A percentile compares a stretch with the other conserved stretches of the same genome.
phyloP scores from a whole-genome alignment of 495 filamentous ascomycete species.

The Rhypophila decipiens region DNA sequence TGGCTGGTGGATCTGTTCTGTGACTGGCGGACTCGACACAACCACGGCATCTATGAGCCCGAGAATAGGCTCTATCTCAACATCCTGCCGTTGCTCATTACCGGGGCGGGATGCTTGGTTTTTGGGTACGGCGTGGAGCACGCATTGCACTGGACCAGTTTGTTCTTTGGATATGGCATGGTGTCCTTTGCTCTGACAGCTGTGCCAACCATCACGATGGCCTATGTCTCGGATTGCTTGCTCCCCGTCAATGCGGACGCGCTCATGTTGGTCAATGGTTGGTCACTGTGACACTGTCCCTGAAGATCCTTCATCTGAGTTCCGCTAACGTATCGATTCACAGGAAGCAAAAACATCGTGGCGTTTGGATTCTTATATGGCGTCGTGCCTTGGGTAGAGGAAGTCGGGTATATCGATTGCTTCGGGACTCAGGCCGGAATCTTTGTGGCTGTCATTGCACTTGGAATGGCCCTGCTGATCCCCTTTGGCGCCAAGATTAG shows the following conservation, averaged over 20 bases:
- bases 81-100: slow-evolving; percentile 32
- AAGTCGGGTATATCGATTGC: slow-evolving; percentile 41
- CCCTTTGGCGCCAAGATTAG: slow-evolving; percentile 24
- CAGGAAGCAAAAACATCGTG: slow-evolving; percentile 27
- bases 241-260: slow-evolving; percentile 28
- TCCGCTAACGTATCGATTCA: not conserved
- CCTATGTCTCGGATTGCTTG: slow-evolving; percentile 27
- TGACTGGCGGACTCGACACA: slow-evolving; percentile 39
- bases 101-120: slow-evolving; percentile 29
- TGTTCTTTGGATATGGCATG: slow-evolving; percentile 31
- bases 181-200: slow-evolving; percentile 26
- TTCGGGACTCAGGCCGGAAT: slow-evolving; percentile 51
- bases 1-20: slow-evolving; percentile 41
- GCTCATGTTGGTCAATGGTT: slow-evolving; percentile 31
- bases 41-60: slow-evolving; percentile 48
- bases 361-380: slow-evolving; percentile 27
- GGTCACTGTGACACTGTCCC: not conserved
- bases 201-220: slow-evolving; percentile 28
- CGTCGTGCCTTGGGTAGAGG: slow-evolving; percentile 41
- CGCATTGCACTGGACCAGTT: slow-evolving; percentile 23
- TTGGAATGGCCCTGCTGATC: slow-evolving; percentile 24
- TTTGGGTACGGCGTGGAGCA: slow-evolving; percentile 31
- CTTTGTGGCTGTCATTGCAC: slow-evolving; percentile 21
- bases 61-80: slow-evolving; percentile 48
- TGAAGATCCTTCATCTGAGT: too few species aligned